Evolutionary conservation across 441 rosid species (phyloP), one percentile per base, ranked within the genome.

Genomic region (Theobroma grandiflorum): DNA sequence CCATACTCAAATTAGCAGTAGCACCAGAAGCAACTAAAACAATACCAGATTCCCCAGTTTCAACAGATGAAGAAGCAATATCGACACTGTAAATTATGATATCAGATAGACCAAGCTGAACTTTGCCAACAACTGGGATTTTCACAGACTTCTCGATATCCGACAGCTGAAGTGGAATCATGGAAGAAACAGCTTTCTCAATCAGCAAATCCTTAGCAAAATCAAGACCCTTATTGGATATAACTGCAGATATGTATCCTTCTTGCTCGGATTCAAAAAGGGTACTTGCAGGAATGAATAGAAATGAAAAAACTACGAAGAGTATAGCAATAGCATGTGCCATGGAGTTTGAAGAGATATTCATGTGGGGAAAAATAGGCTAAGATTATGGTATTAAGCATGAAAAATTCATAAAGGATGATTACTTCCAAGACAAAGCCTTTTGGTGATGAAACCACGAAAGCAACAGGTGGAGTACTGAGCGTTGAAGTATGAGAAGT

Each of bases 121-220:
- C 97, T 79, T 81, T 90, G 26, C 98, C 98, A 45, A 95, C 20
- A 18, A 92, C 55, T 66, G 93, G 95, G 81, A 95, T 90, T 77
- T 85, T 89, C 78, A 80, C 81, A 38, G 90, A 72, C 82, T 88
- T 92, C 81, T 89, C 87, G n/a, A 91, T 87, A 59, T 86, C 87
- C 1, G 90, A 82, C 61, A 93, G 82, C 62, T 83, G 85, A 85
- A 93, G 90, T 49, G 98, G 97, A 81, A 93, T 75, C 57, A 93
- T 84, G 6, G 91, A 85, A 49, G 93, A 81, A 10, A 90, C 65
- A 14, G 93, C 93, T 84, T 86, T 82, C 63, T 79, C 45, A 63
- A 93, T 80, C 22, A 93, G 84, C 78, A 85, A 80, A 81, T 89
- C 87, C 79, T 93, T 93, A 1, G 83, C 91, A 78, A 90, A 95